phyloP scores from a whole-genome alignment of 345 rosid genomes.

The Linum lewisii region DNA sequence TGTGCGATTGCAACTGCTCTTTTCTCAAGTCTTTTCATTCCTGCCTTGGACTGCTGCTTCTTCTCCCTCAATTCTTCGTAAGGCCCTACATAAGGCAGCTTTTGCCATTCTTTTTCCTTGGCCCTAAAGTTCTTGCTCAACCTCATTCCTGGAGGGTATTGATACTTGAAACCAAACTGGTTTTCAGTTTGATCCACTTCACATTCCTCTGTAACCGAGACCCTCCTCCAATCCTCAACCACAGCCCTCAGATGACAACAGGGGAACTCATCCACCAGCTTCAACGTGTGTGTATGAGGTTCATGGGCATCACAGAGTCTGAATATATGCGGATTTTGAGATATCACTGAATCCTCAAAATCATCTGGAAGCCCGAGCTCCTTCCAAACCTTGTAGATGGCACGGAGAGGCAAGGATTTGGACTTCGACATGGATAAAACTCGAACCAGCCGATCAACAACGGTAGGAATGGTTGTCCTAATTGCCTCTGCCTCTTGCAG shows the following conservation, averaged over 20 bases:
- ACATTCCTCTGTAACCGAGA: slow-evolving; percentile 36
- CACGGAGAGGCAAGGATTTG: slow-evolving; percentile 69
- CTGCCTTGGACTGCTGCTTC: slow-evolving; percentile 37
- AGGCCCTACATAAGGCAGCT: slow-evolving; percentile 57
- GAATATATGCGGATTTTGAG: slow-evolving; percentile 41
- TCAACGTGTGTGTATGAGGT: slow-evolving; percentile 57
- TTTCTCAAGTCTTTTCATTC: slow-evolving; percentile 48
- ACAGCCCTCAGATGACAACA: slow-evolving; percentile 32
- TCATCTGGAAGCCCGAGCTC: slow-evolving; percentile 90
- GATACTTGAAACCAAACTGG: slow-evolving; percentile 50
- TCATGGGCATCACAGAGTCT: slow-evolving; percentile 49
- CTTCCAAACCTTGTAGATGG: slow-evolving; percentile 89
- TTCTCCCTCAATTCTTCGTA: slow-evolving; percentile 49
- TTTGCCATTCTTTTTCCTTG: slow-evolving; percentile 79
- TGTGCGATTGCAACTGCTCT: slow-evolving; percentile 66
- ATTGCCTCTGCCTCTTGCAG: slow-evolving; percentile 51
- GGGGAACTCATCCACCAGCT: slow-evolving; percentile 37
- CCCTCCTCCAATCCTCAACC: slow-evolving; percentile 88
- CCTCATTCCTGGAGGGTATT: slow-evolving; percentile 78
- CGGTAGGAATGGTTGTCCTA: slow-evolving; percentile 31
- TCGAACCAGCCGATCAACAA: slow-evolving; percentile 49
- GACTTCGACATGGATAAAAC: slow-evolving; percentile 57
- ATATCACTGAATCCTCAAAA: slow-evolving; percentile 77
- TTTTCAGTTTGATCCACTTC: slow-evolving; percentile 39
- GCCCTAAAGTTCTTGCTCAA: slow-evolving; percentile 65